Conservation (phyloP, 2,329 filamentous ascomycete species). For the Xylariaceae sp. region DNA sequence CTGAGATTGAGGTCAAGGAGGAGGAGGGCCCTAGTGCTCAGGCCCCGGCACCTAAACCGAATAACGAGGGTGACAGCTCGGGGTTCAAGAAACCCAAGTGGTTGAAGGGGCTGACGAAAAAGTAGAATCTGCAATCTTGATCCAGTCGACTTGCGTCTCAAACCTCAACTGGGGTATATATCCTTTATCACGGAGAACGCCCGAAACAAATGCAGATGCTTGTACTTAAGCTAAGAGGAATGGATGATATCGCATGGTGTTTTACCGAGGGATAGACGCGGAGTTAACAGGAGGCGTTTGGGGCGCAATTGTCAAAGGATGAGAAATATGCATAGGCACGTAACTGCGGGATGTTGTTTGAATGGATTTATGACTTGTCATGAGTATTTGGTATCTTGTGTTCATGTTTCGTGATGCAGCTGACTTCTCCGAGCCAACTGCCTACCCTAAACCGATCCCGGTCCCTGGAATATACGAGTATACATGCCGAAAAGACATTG, state of each 20-base stretch:
- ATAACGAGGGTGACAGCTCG: slow-evolving; percentile 19
- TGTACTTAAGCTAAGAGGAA: too few relatives aligned
- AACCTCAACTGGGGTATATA: too few relatives aligned
- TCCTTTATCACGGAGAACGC: too few relatives aligned
- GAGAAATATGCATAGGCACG: too few relatives aligned
- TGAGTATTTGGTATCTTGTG: slow-evolving; percentile 18
- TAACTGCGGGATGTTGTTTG: slow-evolving; percentile 6
- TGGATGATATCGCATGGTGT: too few relatives aligned
- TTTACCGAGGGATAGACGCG: too few relatives aligned
- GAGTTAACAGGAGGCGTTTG: too few relatives aligned
- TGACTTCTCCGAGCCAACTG: slow-evolving; percentile 16
- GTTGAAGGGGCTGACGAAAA: slow-evolving; percentile 67
- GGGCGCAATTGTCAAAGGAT: too few relatives aligned
- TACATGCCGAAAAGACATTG: slow-evolving; percentile 23
- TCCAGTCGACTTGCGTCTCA: too few relatives aligned
- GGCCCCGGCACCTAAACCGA: slow-evolving; percentile 15
- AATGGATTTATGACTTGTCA: slow-evolving; percentile 11
- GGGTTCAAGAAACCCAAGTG: slow-evolving; percentile 58
- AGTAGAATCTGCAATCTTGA: slow-evolving; percentile 42
- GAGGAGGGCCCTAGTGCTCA: slow-evolving; percentile 7
- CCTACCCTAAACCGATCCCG: slow-evolving; percentile 12
- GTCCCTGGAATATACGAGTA: slow-evolving; percentile 13
- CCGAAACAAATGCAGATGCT: too few relatives aligned
- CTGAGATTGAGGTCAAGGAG: slow-evolving; percentile 30
- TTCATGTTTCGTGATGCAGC: slow-evolving; percentile 22